phyloP scores from a whole-genome alignment of 768 basidiomycete genomes.

The Trametes coccinea region DNA sequence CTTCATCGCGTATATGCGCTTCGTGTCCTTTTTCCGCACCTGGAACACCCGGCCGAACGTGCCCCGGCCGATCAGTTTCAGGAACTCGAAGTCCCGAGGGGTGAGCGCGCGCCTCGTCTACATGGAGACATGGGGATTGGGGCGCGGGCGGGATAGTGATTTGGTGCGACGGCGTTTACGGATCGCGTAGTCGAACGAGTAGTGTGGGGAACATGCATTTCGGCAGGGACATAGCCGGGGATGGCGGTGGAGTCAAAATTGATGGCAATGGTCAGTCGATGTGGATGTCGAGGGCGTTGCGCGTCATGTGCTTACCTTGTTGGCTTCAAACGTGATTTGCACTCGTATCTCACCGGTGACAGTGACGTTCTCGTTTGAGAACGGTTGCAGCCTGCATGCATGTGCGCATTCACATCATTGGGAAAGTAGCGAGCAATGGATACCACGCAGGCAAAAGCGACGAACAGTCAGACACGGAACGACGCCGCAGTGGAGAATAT shows the following conservation, averaged over 20 bases:
- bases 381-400: slow-evolving; percentile 61
- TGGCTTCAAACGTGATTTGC: slow-evolving; percentile 91
- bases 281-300: neutral
- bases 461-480: too few species aligned
- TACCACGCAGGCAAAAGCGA: neutral
- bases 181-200: neutral
- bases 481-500: neutral
- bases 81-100: slow-evolving; percentile 97
- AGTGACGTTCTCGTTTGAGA: slow-evolving; percentile 79
- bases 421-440: neutral
- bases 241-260: slow-evolving; percentile 1
- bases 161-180: neutral
- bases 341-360: slow-evolving; percentile 94
- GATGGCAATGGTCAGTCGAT: slow-evolving; percentile 10
- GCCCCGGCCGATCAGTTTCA: slow-evolving; percentile 97
- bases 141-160: neutral
- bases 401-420: slow-evolving; percentile 18
- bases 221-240: neutral
- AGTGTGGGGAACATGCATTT: slow-evolving; percentile 1
- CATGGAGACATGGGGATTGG: neutral
- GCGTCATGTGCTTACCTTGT: slow-evolving; percentile 60
- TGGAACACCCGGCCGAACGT: slow-evolving; percentile 99
- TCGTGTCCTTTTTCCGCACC: slow-evolving; percentile 96
- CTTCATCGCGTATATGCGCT: slow-evolving; percentile 99
- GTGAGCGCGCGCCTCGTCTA: slow-evolving; percentile 84